phyloP scores from a whole-genome alignment of 257 asterid genomes.

The Jasminum sambac region DNA sequence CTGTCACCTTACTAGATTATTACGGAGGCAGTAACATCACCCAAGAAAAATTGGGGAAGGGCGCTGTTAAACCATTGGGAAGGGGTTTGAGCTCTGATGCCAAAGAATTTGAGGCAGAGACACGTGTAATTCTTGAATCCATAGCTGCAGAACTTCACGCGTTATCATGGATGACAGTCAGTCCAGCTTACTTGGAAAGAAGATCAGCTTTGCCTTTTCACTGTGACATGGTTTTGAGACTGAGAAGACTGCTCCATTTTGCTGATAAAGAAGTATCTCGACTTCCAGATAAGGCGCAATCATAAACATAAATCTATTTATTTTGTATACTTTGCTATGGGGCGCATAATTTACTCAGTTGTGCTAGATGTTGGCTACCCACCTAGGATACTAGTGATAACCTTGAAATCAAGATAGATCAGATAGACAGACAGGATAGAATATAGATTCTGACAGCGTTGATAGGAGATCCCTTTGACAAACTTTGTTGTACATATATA shows the following conservation, averaged over 20 bases:
- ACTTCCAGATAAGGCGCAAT: slow-evolving; percentile 62
- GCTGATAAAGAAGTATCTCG: slow-evolving; percentile 86
- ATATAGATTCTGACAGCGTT: slow-evolving; percentile 19
- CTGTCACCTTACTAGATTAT: slow-evolving; percentile 80
- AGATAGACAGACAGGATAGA: background rate
- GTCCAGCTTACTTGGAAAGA: slow-evolving; percentile 89
- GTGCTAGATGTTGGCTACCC: slow-evolving; percentile 7
- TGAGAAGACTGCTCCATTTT: slow-evolving; percentile 90
- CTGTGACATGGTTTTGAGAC: slow-evolving; percentile 90
- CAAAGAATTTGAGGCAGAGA: slow-evolving; percentile 68
- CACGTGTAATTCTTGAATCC: slow-evolving; percentile 64
- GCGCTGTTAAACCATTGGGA: slow-evolving; percentile 50
- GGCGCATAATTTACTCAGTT: slow-evolving; percentile 13
- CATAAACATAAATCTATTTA: slow-evolving; percentile 9
- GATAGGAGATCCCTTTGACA: slow-evolving; percentile 16
- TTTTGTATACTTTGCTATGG: slow-evolving; percentile 25
- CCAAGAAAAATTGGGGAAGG: slow-evolving; percentile 62
- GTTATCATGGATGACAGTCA: slow-evolving; percentile 94
- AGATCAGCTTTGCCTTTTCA: slow-evolving; percentile 90
- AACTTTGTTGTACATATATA: slow-evolving; percentile 35
- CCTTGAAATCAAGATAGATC: slow-evolving; percentile 16
- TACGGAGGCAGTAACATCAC: slow-evolving; percentile 66
- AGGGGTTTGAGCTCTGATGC: slow-evolving; percentile 55
- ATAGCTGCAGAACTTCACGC: slow-evolving; percentile 96
- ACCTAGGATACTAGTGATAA: background rate